Percentiles rank a stretch among this genome's conserved stretches.
phyloP scores from a whole-genome alignment of 2,329 filamentous ascomycete genomes.

The Monosporascus ibericus region DNA sequence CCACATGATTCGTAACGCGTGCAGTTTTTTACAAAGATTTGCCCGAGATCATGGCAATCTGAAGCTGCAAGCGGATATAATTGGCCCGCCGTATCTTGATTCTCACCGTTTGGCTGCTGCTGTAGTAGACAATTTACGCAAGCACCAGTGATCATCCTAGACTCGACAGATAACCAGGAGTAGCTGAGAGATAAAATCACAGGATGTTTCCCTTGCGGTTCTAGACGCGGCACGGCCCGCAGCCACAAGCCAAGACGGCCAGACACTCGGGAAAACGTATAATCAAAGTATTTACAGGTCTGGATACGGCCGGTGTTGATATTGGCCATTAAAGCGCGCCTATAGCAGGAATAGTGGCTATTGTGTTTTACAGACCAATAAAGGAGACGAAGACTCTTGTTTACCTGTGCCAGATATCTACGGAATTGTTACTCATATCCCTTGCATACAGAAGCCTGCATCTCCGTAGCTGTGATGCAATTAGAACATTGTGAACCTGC shows the following conservation, averaged over 20 bases:
- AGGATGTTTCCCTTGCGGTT: not conserved
- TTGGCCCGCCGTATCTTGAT: slow-evolving; percentile 3
- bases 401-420: no score
- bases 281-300: not conserved
- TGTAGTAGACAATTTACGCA: no score
- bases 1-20: slow-evolving; percentile 23
- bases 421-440: no score
- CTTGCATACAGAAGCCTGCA: no score
- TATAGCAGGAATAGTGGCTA: not conserved
- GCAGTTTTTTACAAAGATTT: slow-evolving; percentile 15
- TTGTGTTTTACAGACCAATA: not conserved
- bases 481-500: not conserved
- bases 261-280: not conserved
- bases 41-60: slow-evolving; percentile 1
- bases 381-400: no score
- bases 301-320: not conserved
- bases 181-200: not conserved
- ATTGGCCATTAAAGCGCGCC: not conserved
- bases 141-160: no score
- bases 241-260: not conserved
- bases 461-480: no score
- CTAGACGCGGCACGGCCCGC: not conserved
- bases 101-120: no score
- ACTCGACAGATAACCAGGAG: not conserved
- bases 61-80: slow-evolving; percentile 2